These are phyloP conservation scores for Colletotrichum sp. DNA, from an alignment of 2,329 filamentous ascomycete species.

Conservation along the genomic window DNA sequence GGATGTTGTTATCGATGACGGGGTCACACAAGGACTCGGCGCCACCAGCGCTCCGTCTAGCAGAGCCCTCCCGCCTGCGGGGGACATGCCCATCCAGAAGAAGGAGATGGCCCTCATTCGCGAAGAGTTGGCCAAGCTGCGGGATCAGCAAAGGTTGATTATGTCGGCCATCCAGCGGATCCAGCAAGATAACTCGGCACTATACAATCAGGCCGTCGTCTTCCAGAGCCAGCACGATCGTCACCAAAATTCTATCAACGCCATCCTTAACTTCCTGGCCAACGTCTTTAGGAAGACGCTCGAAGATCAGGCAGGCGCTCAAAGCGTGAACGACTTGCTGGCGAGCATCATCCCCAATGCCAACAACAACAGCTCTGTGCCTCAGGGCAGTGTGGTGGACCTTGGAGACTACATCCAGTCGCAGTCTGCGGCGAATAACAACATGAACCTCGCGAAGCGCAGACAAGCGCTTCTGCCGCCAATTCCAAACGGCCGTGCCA, in stretches of 20 bases:
- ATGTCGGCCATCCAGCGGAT: constrained; percentile 81
- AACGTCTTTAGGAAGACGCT: constrained; percentile 95
- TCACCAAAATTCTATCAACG: constrained; percentile 98
- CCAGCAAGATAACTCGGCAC: constrained; percentile 83
- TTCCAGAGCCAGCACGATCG: constrained; percentile 93
- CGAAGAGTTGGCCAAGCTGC: constrained; percentile 80
- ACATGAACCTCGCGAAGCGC: constrained; percentile 53
- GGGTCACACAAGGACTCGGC: constrained; percentile 16
- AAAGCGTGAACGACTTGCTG: constrained; percentile 86
- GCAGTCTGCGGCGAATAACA: constrained; percentile 41
- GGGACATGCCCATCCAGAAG: constrained; percentile 58
- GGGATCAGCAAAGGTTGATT: constrained; percentile 86
- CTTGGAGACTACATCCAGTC: constrained; percentile 63
- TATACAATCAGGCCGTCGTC: constrained; percentile 85
- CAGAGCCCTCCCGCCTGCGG: constrained; percentile 46
- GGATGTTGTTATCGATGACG: constrained; percentile 50
- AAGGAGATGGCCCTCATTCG: constrained; percentile 81
- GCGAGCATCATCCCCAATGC: constrained; percentile 71
- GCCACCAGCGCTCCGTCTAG: constrained; percentile 29
- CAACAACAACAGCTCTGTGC: constrained; percentile 44
- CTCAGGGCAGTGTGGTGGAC: constrained; percentile 64
- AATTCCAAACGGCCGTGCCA: constrained; percentile 45
- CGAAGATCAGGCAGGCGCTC: constrained; percentile 77
- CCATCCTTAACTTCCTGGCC: constrained; percentile 95
- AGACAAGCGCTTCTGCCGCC: constrained; percentile 60